Evolutionary conservation across 2,329 filamentous ascomycete genomes (phyloP).

Genomic region (Plenodomus lindquistii): DNA sequence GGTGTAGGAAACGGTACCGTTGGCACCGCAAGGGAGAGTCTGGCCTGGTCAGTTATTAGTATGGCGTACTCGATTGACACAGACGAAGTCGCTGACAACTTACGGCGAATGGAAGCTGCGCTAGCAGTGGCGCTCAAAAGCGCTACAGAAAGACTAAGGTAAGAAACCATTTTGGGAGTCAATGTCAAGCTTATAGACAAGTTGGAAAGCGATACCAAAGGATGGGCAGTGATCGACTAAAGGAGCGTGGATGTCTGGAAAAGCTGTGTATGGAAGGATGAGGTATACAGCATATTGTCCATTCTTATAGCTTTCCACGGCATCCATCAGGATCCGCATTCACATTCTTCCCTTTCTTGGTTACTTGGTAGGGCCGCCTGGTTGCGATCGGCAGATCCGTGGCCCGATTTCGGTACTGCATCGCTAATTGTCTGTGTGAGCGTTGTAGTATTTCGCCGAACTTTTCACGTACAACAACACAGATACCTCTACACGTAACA

Average conservation of each 20-base stretch:
- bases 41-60: background rate
- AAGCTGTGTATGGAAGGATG: background rate
- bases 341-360: background rate
- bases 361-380: background rate
- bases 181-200: background rate
- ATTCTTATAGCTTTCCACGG: background rate
- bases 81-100: background rate
- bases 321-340: background rate
- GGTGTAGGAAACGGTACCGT: background rate
- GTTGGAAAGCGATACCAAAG: background rate
- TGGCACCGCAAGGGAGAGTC: background rate
- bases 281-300: background rate
- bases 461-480: background rate
- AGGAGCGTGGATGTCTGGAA: background rate
- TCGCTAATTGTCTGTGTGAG: background rate
- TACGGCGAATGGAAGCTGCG: background rate
- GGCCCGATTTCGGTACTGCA: background rate
- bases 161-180: constrained; percentile 1
- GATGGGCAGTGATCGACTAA: background rate
- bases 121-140: constrained; percentile 1
- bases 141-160: background rate
- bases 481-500: background rate
- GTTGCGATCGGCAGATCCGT: background rate
- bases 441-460: background rate
- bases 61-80: background rate